Evolutionary conservation across 2,329 filamentous ascomycete genomes (phyloP), one percentile per base, ranked within the genome.

Genomic region (Fusarium palustre): DNA sequence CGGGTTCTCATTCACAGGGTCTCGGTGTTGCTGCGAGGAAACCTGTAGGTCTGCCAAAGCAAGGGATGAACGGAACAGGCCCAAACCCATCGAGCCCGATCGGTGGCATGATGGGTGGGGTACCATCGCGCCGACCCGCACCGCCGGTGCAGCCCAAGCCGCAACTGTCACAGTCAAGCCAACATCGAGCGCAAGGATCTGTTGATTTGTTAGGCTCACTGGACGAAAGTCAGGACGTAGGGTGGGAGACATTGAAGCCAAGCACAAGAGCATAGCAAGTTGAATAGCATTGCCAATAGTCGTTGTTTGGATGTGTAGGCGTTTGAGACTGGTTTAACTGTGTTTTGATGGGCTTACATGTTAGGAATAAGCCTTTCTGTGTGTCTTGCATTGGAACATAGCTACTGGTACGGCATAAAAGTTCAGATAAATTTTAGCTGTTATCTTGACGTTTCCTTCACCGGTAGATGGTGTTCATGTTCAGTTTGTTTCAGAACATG

Each of bases 201-300:
- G 76, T 80, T 48, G 81, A 81, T 63, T 69, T 82, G 43, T 73
- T 87, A 20, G 86, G 87, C 65, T 79, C 86, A 46, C 74, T 87
- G 33, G 82, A 81, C 43, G 85, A 87, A 45, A 80, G 73, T n/a
- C 78, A 78, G 36, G 84, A 83, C 38, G 79, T 87, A 15, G 81
- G 84, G 24, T 88, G 86, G 86, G 85, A 88, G 72, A 84, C 86
- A 7, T 71, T 88, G 72, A 86, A 86, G 74, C 86, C 86, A 28
- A 81, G 75, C 55, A 74, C 74, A 38, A 70, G 70, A 48, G 56
- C 69, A 58, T 71, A 65, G 55, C 39, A 45, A 38, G 30, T 15
- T 53, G 30, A 31, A n/a, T n/a, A 46, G 39, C 10, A 47, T 65
- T 46, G 43, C 22, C 28, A 54, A 31, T 31, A 52, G 30, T 50